phyloP scores from a whole-genome alignment of 495 filamentous ascomycete species.

The Evansstolkia leycettana region DNA sequence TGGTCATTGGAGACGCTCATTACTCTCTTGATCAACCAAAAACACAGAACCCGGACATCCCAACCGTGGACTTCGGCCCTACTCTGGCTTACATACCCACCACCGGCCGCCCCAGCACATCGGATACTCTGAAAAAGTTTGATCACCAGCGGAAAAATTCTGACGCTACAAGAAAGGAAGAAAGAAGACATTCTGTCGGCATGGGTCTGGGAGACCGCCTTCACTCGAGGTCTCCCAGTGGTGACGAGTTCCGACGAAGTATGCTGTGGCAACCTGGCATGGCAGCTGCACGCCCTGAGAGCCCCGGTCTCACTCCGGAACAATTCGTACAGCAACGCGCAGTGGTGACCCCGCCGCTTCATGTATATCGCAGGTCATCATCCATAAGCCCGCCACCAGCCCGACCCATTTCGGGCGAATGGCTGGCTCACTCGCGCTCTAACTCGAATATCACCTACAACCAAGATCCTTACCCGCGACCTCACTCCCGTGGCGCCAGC shows the following conservation, averaged over 20 bases:
- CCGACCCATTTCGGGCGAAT: slow-evolving; percentile 42
- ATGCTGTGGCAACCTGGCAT: slow-evolving; percentile 73
- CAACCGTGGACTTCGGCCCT: slow-evolving; percentile 75
- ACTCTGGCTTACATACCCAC: slow-evolving; percentile 55
- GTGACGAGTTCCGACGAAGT: slow-evolving; percentile 43
- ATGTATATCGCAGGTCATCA: slow-evolving; percentile 46
- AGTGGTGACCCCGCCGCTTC: slow-evolving; percentile 37
- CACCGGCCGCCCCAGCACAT: slow-evolving; percentile 26
- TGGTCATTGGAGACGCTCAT: slow-evolving; percentile 49
- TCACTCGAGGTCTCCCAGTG: slow-evolving; percentile 26
- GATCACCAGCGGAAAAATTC: slow-evolving; percentile 28
- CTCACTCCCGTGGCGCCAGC: slow-evolving; percentile 36
- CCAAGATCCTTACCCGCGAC: slow-evolving; percentile 26
- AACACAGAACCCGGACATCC: slow-evolving; percentile 43
- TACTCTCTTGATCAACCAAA: slow-evolving; percentile 30
- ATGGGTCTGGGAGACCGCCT: slow-evolving; percentile 17
- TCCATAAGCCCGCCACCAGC: slow-evolving; percentile 38
- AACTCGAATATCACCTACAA: slow-evolving; percentile 10
- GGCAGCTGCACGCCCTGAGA: slow-evolving; percentile 30
- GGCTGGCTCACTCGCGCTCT: slow-evolving; percentile 37
- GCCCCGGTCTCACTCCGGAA: slow-evolving; percentile 48
- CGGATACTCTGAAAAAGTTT: slow-evolving; percentile 25
- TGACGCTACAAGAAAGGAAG: slow-evolving; percentile 9
- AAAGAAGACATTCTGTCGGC: slow-evolving; percentile 16
- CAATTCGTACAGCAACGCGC: slow-evolving; percentile 83